Evolutionary conservation across 225 moss, liverwort and hornwort genomes (phyloP), one percentile per base, ranked within the genome.

Genomic region (Thuidium tamariscinum): DNA sequence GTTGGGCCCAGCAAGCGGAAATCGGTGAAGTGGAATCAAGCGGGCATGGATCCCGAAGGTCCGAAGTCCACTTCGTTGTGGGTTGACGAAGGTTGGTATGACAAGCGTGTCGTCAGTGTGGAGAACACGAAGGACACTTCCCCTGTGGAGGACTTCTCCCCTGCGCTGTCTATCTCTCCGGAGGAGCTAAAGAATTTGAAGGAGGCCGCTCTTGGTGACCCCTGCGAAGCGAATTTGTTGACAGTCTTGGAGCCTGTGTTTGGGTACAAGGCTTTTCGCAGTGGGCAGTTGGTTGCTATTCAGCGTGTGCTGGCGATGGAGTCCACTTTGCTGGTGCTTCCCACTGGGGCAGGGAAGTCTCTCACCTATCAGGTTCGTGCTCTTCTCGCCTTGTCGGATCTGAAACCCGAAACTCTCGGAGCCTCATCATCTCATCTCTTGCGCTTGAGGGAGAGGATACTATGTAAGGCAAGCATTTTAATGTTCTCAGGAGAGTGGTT

Each of bases 341-440:
- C 96, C 30, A 98, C 97, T 62, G 97, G 97, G 67, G 93, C 95
- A 17, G 97, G 97, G 82, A 98, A 98, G 48, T 98, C 97, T 82
- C 92, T 98, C 54, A 96, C 94, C 83, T 98, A 98, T 85, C 97
- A 98, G 97, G 97, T 97, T 80, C 30, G 83, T 77, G 75, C 25
- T 29, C 32, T 83, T 74, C 55, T 70, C 25, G 30, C 48, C 52
- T 68, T 82, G 39, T 70, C 27, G 27, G 7, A 32, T 32, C 76
- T 21, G 30, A 15, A 78, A 13, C 41, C 57, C 26, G 44, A 13
- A 79, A n/a, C 59, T 49, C 41, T 59, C 59, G 52, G 48, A 34
- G 30, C 82, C 71, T 69, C 48, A 36, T 69, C 22, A 29, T 72
- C 34, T 61, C 11, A 12, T 61, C 17, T 34, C 57, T 78, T 55